A percentile compares a stretch with the other conserved stretches of the same genome.
These are phyloP conservation scores for Amborella trichopoda DNA, from an alignment of 164 flowering plant species.

Conservation along the genomic window DNA sequence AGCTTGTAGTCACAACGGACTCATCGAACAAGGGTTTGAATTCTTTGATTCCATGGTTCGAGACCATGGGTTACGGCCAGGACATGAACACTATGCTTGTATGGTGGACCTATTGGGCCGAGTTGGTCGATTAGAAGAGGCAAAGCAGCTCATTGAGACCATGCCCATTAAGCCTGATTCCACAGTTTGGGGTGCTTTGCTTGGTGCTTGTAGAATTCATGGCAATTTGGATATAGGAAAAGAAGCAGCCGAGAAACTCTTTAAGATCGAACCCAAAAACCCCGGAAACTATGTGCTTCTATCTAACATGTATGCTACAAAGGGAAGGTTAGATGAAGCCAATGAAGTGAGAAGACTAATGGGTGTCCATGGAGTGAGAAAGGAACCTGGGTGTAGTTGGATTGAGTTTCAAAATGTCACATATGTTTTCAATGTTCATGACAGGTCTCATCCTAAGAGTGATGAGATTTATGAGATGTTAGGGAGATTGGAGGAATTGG, in stretches of 20 bases:
- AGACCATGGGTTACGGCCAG: slow-evolving; percentile 24
- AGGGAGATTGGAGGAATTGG: slow-evolving; percentile 10
- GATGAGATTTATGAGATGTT: slow-evolving; percentile 12
- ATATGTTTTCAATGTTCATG: slow-evolving; percentile 6
- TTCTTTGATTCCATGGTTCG: slow-evolving; percentile 40
- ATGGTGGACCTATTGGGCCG: slow-evolving; percentile 48
- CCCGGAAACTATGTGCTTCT: slow-evolving; percentile 57
- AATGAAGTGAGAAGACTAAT: slow-evolving; percentile 38
- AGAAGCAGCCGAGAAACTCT: slow-evolving; percentile 42
- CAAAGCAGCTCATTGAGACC: slow-evolving; percentile 34
- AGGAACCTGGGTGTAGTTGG: slow-evolving; percentile 58
- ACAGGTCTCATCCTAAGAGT: slow-evolving; percentile 4
- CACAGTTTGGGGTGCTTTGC: slow-evolving; percentile 56
- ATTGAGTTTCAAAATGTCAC: slow-evolving; percentile 21
- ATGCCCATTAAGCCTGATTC: slow-evolving; percentile 47
- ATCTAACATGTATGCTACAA: slow-evolving; percentile 33
- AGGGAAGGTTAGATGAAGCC: slow-evolving; percentile 40
- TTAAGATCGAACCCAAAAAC: slow-evolving; percentile 47
- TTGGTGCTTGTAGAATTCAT: slow-evolving; percentile 47
- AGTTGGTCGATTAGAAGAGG: slow-evolving; percentile 45
- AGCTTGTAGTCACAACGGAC: slow-evolving; percentile 54
- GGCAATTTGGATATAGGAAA: slow-evolving; percentile 44
- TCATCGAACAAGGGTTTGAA: slow-evolving; percentile 32
- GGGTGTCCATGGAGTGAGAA: slow-evolving; percentile 33
- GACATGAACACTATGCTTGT: slow-evolving; percentile 61